Base-by-base conservation (phyloP, 2,329 filamentous ascomycete species). In the Colletotrichum tropicale region DNA sequence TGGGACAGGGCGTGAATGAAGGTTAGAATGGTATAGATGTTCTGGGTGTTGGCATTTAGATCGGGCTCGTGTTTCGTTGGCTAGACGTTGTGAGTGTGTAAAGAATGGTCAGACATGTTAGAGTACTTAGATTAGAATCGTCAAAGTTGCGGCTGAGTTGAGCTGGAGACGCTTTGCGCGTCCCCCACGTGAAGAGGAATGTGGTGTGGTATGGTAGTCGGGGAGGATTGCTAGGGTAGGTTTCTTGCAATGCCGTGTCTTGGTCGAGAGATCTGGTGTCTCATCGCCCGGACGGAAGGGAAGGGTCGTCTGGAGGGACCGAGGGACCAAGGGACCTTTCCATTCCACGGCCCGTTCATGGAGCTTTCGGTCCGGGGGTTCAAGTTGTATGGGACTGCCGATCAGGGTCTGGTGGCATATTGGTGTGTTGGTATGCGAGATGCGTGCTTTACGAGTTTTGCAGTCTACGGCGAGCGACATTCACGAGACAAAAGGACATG, bases 1-100 rank as follows among this genome's bases (percentile, higher is more conserved):
- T 87, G 85, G 86, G 48, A 0, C n/a, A 34, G 65, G 10, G 30
- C 28, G 43, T 67, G 58, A 36, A 16, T n/a, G n/a, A n/a, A n/a
- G n/a, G n/a, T 8, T 32, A 32, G 58, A n/a, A 10, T 32, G 38
- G 32, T n/a, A 55, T 24, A 68, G 52, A 38, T 3, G 10, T 26
- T 32, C 2, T 18, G 28, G 15, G 26, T n/a, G 18, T 30, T 15
- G 52, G 30, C 13, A 21, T 18, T 60, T 16, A 32, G 56, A 30
- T 21, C 5, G 58, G 30, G 30, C 9, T 13, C 3, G 18, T 32
- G 58, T 32, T 61, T 61, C 18, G 18, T 61, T n/a, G 58, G 18
- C 58, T 61, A 32, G 58, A 61, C n/a, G 43, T 52, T 24, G 43
- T n/a, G n/a, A n/a, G n/a, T 52, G 43, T 4, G n/a, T 5, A 12